Conservation (phyloP, 2,329 filamentous ascomycete genomes). For the Sarocladium oryzae region DNA sequence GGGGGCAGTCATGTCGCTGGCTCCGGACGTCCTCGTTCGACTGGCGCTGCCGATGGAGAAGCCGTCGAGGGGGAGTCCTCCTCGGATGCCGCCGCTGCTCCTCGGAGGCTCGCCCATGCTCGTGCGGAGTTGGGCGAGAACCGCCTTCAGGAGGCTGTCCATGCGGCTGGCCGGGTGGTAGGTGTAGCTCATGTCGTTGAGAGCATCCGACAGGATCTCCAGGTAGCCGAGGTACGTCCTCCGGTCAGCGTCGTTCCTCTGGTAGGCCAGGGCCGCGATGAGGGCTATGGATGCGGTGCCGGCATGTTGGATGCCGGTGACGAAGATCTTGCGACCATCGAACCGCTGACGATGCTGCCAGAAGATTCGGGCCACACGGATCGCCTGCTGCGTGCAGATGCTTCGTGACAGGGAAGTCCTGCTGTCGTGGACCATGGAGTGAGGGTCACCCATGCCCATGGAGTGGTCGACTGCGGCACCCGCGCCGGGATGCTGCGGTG, state of each 20-base stretch:
- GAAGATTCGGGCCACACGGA: constrained; percentile 45
- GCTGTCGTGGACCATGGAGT: constrained; percentile 30
- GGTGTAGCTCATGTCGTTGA: constrained; percentile 45
- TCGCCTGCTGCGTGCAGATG: constrained; percentile 49
- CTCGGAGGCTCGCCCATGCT: constrained; percentile 19
- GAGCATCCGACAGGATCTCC: constrained; percentile 43
- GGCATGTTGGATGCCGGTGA: constrained; percentile 46
- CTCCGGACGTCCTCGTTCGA: constrained; percentile 12
- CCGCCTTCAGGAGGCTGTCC: constrained; percentile 44
- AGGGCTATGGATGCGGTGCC: constrained; percentile 48
- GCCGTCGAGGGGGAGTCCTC: constrained; percentile 4
- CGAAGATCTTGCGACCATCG: constrained; percentile 42
- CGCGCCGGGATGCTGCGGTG: constrained; percentile 14
- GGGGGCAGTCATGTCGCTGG: constrained; percentile 16
- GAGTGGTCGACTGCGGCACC: constrained; percentile 16
- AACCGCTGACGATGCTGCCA: constrained; percentile 49
- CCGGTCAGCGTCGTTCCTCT: constrained; percentile 28
- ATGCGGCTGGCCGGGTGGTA: constrained; percentile 49
- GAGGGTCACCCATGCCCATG: constrained; percentile 24
- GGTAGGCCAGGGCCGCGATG: constrained; percentile 39
- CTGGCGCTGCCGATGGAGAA: not conserved
- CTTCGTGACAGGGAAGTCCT: constrained; percentile 41
- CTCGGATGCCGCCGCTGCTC: constrained; percentile 12
- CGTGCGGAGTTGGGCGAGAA: constrained; percentile 40
- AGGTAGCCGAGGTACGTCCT: constrained; percentile 39